phyloP scores from a whole-genome alignment of 192 early-diverging fungal genomes.

The Allomyces javanicus region DNA sequence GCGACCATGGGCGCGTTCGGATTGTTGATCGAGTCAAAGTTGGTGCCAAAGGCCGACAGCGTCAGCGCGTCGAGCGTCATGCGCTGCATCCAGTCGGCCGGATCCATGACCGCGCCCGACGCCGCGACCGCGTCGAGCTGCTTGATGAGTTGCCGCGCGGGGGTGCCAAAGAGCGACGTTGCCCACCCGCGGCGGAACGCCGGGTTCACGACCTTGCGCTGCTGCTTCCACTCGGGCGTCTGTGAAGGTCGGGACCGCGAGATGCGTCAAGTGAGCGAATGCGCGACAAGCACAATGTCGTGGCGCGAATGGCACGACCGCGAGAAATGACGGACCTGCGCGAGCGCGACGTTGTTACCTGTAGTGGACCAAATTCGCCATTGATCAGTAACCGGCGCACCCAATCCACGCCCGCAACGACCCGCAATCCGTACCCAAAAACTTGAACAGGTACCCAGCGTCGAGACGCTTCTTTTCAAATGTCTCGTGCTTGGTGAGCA shows the following conservation, averaged over 20 bases:
- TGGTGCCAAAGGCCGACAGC: neutral
- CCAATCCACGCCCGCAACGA: neutral
- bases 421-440: no score
- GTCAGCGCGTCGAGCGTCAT: neutral
- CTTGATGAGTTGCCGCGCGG: neutral
- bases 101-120: neutral
- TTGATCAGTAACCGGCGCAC: no score
- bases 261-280: conserved; percentile 19
- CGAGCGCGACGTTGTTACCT: neutral
- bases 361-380: no score
- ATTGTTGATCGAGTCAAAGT: neutral
- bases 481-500: conserved; percentile 1
- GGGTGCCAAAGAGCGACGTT: neutral
- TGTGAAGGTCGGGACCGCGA: conserved; percentile 21
- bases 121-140: neutral
- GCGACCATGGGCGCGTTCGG: neutral
- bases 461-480: neutral
- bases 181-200: conserved; percentile 1
- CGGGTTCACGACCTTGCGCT: neutral
- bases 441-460: no score
- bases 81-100: neutral
- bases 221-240: neutral
- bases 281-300: conserved; percentile 22
- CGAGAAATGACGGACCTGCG: neutral
- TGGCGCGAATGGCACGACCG: conserved; percentile 23